Evolutionary conservation across 768 basidiomycete genomes (phyloP).

Genomic region (Chlorophyllum brunneum): DNA sequence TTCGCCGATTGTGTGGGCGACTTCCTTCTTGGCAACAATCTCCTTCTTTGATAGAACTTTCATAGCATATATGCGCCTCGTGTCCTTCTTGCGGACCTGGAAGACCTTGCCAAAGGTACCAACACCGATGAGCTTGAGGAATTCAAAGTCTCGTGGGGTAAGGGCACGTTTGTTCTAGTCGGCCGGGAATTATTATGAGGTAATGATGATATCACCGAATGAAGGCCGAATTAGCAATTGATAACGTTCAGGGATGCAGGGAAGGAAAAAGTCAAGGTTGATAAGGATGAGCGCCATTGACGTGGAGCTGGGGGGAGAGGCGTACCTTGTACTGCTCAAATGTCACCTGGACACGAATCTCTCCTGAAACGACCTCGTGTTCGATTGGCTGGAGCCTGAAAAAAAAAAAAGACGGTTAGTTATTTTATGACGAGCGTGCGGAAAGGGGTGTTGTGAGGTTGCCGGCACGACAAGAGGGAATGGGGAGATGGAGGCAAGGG

Average conservation of each 20-base stretch:
- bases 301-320: slow-evolving; percentile 17
- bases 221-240: background rate
- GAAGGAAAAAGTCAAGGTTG: background rate
- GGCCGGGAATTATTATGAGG: slow-evolving; percentile 14
- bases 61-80: slow-evolving; percentile 99
- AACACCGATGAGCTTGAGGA: slow-evolving; percentile 96
- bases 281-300: slow-evolving; percentile 2
- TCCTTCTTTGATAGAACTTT: slow-evolving; percentile 99
- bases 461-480: slow-evolving; percentile 14
- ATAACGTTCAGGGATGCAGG: slow-evolving; percentile 4
- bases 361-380: slow-evolving; percentile 82
- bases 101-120: slow-evolving; percentile 99
- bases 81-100: slow-evolving; percentile 98
- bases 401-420: no score
- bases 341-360: slow-evolving; percentile 91
- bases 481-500: slow-evolving; percentile 12
- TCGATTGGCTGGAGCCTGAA: slow-evolving; percentile 70
- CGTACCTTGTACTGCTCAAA: slow-evolving; percentile 88
- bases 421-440: background rate
- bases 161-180: slow-evolving; percentile 77
- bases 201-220: slow-evolving; percentile 10
- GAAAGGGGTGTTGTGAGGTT: background rate
- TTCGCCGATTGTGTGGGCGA: slow-evolving; percentile 98
- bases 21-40: slow-evolving; percentile 98
- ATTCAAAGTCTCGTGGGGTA: slow-evolving; percentile 95